These are phyloP conservation scores for Dendrocalamus latiflorus DNA, from an alignment of 202 grass and related monocot species.

Conservation along the genomic window DNA sequence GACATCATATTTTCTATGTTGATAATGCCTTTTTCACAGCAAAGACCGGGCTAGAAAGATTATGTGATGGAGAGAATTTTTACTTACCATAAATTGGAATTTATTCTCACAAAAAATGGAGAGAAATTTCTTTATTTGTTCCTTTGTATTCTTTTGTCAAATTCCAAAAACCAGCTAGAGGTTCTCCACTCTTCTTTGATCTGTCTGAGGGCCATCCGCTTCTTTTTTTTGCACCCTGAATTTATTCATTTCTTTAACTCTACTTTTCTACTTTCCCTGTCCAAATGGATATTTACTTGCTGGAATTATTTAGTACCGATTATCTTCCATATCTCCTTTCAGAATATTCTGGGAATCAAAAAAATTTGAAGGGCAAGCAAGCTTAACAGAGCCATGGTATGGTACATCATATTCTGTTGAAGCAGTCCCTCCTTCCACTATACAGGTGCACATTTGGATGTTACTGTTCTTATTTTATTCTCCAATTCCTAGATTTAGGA, in stretches of 20 bases:
- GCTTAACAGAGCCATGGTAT: conserved; percentile 87
- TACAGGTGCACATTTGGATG: conserved; percentile 48
- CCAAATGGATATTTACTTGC: neutral
- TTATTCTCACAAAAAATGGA: neutral
- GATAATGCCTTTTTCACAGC: neutral
- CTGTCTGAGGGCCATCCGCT: neutral
- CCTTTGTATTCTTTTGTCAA: neutral
- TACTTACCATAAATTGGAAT: neutral
- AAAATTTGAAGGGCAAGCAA: conserved; percentile 66
- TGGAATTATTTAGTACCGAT: neutral
- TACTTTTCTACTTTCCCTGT: neutral
- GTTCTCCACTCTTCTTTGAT: neutral
- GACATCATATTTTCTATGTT: neutral
- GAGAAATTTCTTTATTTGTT: neutral
- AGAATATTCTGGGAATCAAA: conserved; percentile 98
- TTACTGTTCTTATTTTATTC: neutral
- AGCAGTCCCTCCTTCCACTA: conserved; percentile 42
- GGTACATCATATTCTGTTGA: conserved; percentile 75
- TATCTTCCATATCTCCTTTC: conserved; percentile 14
- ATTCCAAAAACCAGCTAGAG: neutral
- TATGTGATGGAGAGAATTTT: neutral
- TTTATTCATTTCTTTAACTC: conserved; percentile 4
- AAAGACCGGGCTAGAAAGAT: conserved; percentile 1
- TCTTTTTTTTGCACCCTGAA: neutral
- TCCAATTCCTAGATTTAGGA: neutral